Conservation (phyloP, 2,329 filamentous ascomycete genomes). For the Penicillium polonicum region DNA sequence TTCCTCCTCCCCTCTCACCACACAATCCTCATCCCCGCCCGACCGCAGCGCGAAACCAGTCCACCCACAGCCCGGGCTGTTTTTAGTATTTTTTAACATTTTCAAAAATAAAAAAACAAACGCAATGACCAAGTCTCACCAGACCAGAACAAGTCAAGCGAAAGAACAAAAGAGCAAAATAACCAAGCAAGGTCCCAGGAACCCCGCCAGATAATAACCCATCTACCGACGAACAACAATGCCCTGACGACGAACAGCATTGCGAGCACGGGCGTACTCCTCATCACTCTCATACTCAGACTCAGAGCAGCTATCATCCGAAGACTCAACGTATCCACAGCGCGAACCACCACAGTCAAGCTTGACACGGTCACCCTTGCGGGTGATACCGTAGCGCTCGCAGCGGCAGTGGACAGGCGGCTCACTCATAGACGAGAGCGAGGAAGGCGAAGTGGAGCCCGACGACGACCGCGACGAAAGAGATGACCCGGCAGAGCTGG, state of each 20-base stretch:
- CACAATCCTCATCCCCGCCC: slow-evolving; percentile 21
- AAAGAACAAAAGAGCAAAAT: background rate
- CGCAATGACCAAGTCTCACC: slow-evolving; percentile 13
- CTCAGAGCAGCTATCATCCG: slow-evolving; percentile 7
- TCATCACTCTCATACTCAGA: slow-evolving; percentile 35
- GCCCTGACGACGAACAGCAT: slow-evolving; percentile 37
- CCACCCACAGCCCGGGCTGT: slow-evolving; percentile 20
- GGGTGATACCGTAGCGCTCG: slow-evolving; percentile 94
- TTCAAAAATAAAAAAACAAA: slow-evolving; percentile 15
- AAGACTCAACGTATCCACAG: slow-evolving; percentile 63
- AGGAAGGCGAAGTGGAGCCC: slow-evolving; percentile 54
- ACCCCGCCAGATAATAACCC: background rate
- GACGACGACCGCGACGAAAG: slow-evolving; percentile 71
- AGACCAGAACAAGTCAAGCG: slow-evolving; percentile 11
- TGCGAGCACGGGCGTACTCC: slow-evolving; percentile 39
- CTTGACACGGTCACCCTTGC: slow-evolving; percentile 88
- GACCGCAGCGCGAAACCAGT: slow-evolving; percentile 17
- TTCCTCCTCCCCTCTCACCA: background rate
- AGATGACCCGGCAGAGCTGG: slow-evolving; percentile 64
- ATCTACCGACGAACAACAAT: slow-evolving; percentile 42
- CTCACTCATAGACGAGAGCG: slow-evolving; percentile 66
- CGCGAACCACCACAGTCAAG: slow-evolving; percentile 89
- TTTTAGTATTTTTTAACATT: slow-evolving; percentile 12
- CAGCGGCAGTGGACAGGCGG: slow-evolving; percentile 72
- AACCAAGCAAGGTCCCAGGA: background rate